Percentiles rank a stretch among this genome's conserved stretches.
Conservation (phyloP, 768 basidiomycete species). For the Agaricus sinodeliciosus region DNA sequence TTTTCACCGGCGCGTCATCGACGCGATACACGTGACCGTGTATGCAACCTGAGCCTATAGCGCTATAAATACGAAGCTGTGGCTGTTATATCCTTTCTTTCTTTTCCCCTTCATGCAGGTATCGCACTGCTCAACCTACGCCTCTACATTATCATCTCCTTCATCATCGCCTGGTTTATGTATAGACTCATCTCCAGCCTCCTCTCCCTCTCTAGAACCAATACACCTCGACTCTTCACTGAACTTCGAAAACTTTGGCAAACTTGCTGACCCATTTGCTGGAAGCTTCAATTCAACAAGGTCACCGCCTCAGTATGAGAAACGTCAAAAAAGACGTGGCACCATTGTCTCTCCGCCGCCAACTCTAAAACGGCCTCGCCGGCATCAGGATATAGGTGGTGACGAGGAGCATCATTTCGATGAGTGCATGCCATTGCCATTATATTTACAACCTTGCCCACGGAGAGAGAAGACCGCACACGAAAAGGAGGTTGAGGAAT, state of each 20-base stretch:
- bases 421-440: conserved; percentile 2
- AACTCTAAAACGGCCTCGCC: conserved; percentile 3
- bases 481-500: conserved; percentile 4
- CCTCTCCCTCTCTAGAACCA: conserved; percentile 36
- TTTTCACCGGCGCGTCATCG: too few species aligned
- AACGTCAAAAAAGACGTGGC: conserved; percentile 6
- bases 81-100: not conserved
- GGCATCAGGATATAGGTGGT: not conserved
- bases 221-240: conserved; percentile 18
- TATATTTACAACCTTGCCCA: conserved; percentile 6
- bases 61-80: conserved; percentile 6
- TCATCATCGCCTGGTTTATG: conserved; percentile 26
- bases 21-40: conserved; percentile 14
- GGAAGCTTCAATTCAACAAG: conserved; percentile 43
- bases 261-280: conserved; percentile 43
- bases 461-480: conserved; percentile 2
- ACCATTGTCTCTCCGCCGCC: not conserved
- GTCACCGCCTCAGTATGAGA: conserved; percentile 18
- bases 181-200: conserved; percentile 41
- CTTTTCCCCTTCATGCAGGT: conserved; percentile 17
- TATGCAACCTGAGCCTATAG: not conserved
- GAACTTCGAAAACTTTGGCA: conserved; percentile 8
- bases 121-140: conserved; percentile 10
- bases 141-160: conserved; percentile 24
- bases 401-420: conserved; percentile 9